Evolutionary conservation across 192 early-diverging fungal species (phyloP), one percentile per base, ranked within the genome.

Genomic region (Entomortierella parvispora): DNA sequence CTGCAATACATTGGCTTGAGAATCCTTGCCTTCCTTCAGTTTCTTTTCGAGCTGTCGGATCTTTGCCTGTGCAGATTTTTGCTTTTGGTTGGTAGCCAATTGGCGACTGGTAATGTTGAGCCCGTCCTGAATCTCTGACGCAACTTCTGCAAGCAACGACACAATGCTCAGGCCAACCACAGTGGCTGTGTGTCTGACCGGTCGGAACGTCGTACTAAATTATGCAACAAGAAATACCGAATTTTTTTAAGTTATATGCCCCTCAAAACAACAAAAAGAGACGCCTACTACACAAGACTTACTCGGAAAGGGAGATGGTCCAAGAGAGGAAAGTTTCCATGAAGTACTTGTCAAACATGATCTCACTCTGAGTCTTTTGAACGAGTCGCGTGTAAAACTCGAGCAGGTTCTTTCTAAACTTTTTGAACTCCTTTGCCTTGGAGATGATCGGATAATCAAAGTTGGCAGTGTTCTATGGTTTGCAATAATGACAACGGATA

Each of bases 181-280:
- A 3, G 96, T 93, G 3, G 95, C 87, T 8, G 94, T 96, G 63
- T 99, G 96, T 5, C 97, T 84, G 76, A 99, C 94, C 12, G 96
- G 94, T 18, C 96, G 87, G 60, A 92, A 96, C 1, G 89, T 62
- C 2, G 94, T 93, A 32, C 90, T 90, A 32, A 69, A 71, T 65
- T 85, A 71, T 42, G 9, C 6, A 42, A 37, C 2, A 44, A 29
- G 10, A 0, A 42, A 42, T 7, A 7, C 34, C 18, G n/a, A 59
- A 34, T 40, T 42, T 31, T 4, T 31, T 18, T 4, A 31, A 9
- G 10, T 9, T 28, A 31, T 11, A 11, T 23, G 28, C n/a, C 31
- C 8, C 31, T 18, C 18, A 6, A 15, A 50, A 14, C 17, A 25
- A 20, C 3, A 12, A n/a, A 10, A 10, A 17, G 25, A 20, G 6